These are phyloP conservation scores for Juglanconis oblonga DNA, from an alignment of 2,329 filamentous ascomycete genomes.

Conservation along the genomic window DNA sequence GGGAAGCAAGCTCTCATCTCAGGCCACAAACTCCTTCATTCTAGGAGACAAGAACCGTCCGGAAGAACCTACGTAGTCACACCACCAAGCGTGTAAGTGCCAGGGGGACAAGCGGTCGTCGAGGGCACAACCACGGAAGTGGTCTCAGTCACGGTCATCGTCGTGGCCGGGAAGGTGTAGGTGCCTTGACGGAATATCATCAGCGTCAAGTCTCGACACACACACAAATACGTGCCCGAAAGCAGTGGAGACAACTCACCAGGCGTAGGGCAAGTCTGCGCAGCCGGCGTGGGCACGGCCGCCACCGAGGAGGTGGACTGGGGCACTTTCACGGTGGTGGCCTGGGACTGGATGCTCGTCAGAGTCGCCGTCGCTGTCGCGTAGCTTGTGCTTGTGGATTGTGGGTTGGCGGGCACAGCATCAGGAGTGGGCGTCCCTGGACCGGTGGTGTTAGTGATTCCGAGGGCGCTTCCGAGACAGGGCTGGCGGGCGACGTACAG, in stretches of 20 bases:
- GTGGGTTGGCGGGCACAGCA: conserved; percentile 18
- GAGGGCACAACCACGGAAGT: conserved; percentile 65
- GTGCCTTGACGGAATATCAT: conserved; percentile 36
- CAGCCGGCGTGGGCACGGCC: conserved; percentile 48
- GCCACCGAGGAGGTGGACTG: conserved; percentile 41
- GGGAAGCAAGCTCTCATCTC: no score
- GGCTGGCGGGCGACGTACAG: conserved; percentile 44
- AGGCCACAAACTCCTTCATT: background rate
- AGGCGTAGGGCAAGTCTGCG: conserved; percentile 58
- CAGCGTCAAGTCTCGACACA: background rate
- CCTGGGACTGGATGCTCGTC: conserved; percentile 25
- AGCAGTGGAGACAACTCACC: conserved; percentile 27
- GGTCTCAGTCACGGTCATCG: conserved; percentile 62
- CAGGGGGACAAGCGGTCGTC: conserved; percentile 59
- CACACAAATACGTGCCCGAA: background rate
- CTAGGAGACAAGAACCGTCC: background rate
- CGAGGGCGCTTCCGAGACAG: background rate
- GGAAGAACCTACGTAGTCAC: conserved; percentile 54
- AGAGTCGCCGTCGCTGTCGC: conserved; percentile 26
- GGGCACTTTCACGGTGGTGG: conserved; percentile 36
- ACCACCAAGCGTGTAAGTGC: conserved; percentile 68
- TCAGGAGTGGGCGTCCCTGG: conserved; percentile 18
- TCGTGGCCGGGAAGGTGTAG: conserved; percentile 74
- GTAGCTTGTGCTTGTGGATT: conserved; percentile 22
- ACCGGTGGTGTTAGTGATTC: conserved; percentile 2